Conservation (phyloP, 1,284 basidiomycete species). For the Crucibulum parvulum region DNA sequence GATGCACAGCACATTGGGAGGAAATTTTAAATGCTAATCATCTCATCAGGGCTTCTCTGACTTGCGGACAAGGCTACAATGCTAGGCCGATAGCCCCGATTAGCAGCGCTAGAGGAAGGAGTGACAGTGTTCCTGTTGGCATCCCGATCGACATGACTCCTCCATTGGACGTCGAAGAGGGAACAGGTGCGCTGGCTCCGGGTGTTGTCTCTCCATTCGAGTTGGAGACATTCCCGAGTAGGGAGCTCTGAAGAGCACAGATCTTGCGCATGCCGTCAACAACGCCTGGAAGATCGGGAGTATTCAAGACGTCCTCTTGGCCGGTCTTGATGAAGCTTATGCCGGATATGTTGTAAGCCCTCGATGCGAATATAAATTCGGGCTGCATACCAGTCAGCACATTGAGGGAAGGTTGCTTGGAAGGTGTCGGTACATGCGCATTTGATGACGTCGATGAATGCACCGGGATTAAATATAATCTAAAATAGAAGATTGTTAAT, state of each 20-base stretch:
- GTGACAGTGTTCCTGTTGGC: neutral
- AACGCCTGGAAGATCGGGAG: conserved; percentile 51
- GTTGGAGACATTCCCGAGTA: conserved; percentile 58
- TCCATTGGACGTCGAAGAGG: conserved; percentile 4
- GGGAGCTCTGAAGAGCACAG: conserved; percentile 57
- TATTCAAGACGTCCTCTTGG: conserved; percentile 58
- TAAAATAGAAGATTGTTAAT: conserved; percentile 23
- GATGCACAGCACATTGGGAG: too few species aligned
- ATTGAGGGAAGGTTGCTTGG: conserved; percentile 70
- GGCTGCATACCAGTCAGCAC: conserved; percentile 67
- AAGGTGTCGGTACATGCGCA: conserved; percentile 76
- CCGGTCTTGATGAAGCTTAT: conserved; percentile 65
- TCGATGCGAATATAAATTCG: neutral
- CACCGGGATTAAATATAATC: conserved; percentile 69
- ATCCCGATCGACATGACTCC: neutral
- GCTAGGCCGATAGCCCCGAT: too few species aligned
- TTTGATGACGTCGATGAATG: conserved; percentile 68
- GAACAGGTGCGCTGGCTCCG: conserved; percentile 11
- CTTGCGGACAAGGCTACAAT: too few species aligned
- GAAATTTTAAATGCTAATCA: too few species aligned
- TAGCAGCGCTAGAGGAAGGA: neutral
- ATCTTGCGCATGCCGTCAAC: conserved; percentile 57
- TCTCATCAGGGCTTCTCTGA: too few species aligned
- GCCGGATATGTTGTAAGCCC: neutral
- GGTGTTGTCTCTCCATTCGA: conserved; percentile 51